Evolutionary conservation across 352 stramenopile genomes (phyloP).

Genomic region (Phytophthora sojae): DNA sequence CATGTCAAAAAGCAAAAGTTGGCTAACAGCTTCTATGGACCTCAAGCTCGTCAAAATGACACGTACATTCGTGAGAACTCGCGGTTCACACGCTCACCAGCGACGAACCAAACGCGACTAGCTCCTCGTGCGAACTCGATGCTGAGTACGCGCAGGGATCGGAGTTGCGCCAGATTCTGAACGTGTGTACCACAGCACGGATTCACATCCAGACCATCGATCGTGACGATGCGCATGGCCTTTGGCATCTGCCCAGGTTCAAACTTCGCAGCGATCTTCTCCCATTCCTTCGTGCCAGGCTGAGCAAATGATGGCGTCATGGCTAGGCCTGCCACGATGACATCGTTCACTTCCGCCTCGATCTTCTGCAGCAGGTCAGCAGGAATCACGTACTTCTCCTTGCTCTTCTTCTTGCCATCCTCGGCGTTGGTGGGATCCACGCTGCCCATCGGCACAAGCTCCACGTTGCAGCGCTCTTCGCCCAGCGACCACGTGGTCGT

Average conservation of each 20-base stretch:
- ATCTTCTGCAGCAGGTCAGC: conserved; percentile 56
- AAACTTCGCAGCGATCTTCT: conserved; percentile 70
- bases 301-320: conserved; percentile 69
- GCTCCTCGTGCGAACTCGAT: conserved; percentile 71
- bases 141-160: conserved; percentile 78
- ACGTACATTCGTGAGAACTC: conserved; percentile 81
- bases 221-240: conserved; percentile 83
- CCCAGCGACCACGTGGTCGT: conserved; percentile 86
- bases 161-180: conserved; percentile 70
- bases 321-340: conserved; percentile 62
- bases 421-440: neutral
- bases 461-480: conserved; percentile 79
- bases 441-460: conserved; percentile 61
- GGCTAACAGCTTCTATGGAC: conserved; percentile 7
- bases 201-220: conserved; percentile 86
- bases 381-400: conserved; percentile 53
- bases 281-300: conserved; percentile 62
- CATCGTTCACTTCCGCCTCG: conserved; percentile 79
- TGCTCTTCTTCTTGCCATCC: conserved; percentile 36
- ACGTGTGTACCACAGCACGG: conserved; percentile 92
- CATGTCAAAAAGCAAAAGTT: conserved; percentile 1
- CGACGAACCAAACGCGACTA: conserved; percentile 87
- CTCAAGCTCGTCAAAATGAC: conserved; percentile 41
- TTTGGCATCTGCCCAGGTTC: conserved; percentile 60
- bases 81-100: conserved; percentile 77